Base-by-base conservation (phyloP, 129 eudicot species). In the Apium graveolens region DNA sequence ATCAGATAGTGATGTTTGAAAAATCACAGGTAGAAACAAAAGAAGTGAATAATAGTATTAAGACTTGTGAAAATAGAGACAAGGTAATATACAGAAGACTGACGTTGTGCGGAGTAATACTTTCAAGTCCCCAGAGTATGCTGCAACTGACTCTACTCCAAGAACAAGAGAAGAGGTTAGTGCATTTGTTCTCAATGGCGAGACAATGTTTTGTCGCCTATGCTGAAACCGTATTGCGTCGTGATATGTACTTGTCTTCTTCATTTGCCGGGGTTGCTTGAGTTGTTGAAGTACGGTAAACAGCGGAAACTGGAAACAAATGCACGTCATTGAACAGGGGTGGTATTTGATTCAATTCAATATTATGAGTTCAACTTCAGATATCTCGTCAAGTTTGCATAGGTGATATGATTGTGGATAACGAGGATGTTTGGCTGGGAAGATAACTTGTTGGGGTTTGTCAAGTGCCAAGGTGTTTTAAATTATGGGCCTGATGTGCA, bases 31-130 rank as follows among this genome's bases (percentile, higher is more conserved):
- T 32, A 37, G 38, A 32, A 68, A 44, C 48, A 44, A 69, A 31
- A 65, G 12, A 37, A 70, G 13, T 74, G 9, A 74, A 44, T 1
- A 27, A 29, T 14, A n/a, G n/a, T n/a, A 73, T 39, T 26, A 35
- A 42, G 53, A 42, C 20, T 18, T 18, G 17, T 44, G 78, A 68
- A 39, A 38, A 41, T 10, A 42, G 60, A 65, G 29, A 49, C 37
- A 38, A 65, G 66, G 71, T 39, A 41, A 49, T 43, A 41, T 77
- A 32, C 26, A 55, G 35, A 34, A 78, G 46, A 76, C 82, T 63
- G 48, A 91, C 96, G 91, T 79, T 42, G 91, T 85, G 68, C 46
- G 88, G 44, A 91, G 86, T 80, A 88, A 77, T 79, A 86, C 87
- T 0, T 89, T 66, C 7, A 88, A 29, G 82, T 91, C 87, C 45